Evolutionary conservation across 495 filamentous ascomycete genomes (phyloP), one percentile per base, ranked within the genome.

Genomic region (Cercophora sp.): DNA sequence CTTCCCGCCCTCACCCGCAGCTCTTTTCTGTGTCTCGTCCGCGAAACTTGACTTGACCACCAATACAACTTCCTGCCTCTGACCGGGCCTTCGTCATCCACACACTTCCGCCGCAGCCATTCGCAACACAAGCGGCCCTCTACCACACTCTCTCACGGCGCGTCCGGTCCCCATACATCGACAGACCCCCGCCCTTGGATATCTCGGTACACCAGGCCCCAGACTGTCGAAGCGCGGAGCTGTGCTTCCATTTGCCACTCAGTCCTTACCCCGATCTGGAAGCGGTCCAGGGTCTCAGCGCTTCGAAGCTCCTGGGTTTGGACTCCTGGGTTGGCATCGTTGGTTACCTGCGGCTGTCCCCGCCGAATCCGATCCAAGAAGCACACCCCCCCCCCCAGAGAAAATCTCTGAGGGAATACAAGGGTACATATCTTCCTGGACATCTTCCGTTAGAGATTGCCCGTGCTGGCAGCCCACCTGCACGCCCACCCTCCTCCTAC

Each of bases 391-490:
- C 19, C 48, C 18, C 40, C 36, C 39, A 19, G 19, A 52, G 18
- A 35, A 54, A 43, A 54, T 26, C 49, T 43, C 42, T 29, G 46
- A 57, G 34, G 34, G 48, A 29, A 34, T 47, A 51, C 47, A 29
- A 25, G 54, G 55, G 45, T 56, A 55, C 50, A 57, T 55, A 54
- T 57, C 37, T 48, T 29, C 34, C 36, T 47, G 24, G 39, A 40
- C 18, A 55, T 55, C 52, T 50, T 56, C 52, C 43, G 52, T 47
- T 48, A 57, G 45, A 55, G 51, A 62, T 47, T 62, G 43, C 52
- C 52, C 51, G 40, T 6, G 29, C 48, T 61, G 51, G 54, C 48
- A 57, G 58, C 56, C 57, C 59, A 61, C 62, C 57, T 59, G 59
- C 61, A 62, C 37, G 48, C 55, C 55, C 56, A 58, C 58, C 42